These are phyloP conservation scores for Tricholoma saponaceum DNA, from an alignment of 768 basidiomycete genomes.

Conservation along the genomic window DNA sequence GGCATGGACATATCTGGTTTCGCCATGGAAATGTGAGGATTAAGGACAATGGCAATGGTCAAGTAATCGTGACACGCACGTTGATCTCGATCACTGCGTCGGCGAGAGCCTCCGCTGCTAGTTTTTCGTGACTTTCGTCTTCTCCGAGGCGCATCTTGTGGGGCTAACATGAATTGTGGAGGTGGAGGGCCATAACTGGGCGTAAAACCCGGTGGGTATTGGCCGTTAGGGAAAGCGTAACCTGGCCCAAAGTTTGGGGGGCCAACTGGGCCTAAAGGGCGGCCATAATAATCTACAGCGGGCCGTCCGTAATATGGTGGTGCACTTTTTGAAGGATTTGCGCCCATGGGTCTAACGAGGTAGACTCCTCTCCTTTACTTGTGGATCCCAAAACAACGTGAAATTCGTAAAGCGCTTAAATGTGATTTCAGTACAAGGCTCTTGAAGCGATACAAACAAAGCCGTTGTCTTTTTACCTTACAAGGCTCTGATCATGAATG, in stretches of 20 bases:
- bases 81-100: not conserved
- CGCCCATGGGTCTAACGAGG: not conserved
- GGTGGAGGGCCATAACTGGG: not conserved
- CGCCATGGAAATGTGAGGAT: not conserved
- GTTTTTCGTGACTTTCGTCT: conserved; percentile 2
- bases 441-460: too few relatives aligned
- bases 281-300: not conserved
- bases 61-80: not conserved
- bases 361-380: not conserved
- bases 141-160: not conserved
- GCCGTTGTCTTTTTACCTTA: not conserved
- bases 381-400: not conserved
- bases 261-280: not conserved
- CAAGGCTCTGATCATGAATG: not conserved
- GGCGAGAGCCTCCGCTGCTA: not conserved
- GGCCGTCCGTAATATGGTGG: not conserved
- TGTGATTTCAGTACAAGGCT: not conserved
- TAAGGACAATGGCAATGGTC: not conserved
- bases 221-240: not conserved
- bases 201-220: conserved; percentile 3
- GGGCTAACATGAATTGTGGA: not conserved
- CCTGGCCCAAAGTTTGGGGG: not conserved
- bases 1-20: not conserved
- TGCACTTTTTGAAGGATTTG: not conserved
- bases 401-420: not conserved